Base-by-base conservation (phyloP, 441 rosid species). In the Geranium incanum region DNA sequence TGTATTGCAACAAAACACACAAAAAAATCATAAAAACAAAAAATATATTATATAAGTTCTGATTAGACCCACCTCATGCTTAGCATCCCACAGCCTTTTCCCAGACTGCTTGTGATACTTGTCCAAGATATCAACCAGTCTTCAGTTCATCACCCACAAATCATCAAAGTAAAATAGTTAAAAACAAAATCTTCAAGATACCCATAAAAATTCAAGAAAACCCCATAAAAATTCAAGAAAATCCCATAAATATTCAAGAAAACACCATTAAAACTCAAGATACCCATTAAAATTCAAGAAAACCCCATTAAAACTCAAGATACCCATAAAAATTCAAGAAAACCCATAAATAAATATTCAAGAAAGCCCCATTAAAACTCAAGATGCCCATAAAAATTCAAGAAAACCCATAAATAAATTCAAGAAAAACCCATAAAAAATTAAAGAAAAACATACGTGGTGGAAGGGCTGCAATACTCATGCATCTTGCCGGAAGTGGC, bases 51-150 rank as follows among this genome's bases (percentile, higher is more conserved):
- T 67, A 66, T 68, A 52, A 64, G 59, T 38, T 70, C 63, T 62
- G 13, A 18, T 38, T 36, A 72, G 19, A 55, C 71, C 67, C 74
- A 91, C 98, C 97, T 93, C 97, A 84, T 93, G 98, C 77, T 89
- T 91, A 72, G 89, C 89, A 84, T 93, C 96, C 98, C 98, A 91
- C 45, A 94, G 71, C 84, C 84, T 90, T 75, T 86, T 86, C 48
- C 93, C 89, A 67, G 91, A 86, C 67, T 81, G 83, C 75, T 85
- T 87, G 70, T 94, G 97, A 70, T 94, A 94, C 60, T 77, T 77
- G 36, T 92, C 98, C 84, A 94, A 71, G 73, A 92, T 80, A 71
- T 90, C 89, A 71, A 78, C 78, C 89, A 92, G 72, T 67, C 94
- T 88, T 79, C 77, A 70, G 52, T 45, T 45, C 52, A 45, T 45